phyloP scores from a whole-genome alignment of 768 basidiomycete genomes.

The Lactifluus subvellereus region DNA sequence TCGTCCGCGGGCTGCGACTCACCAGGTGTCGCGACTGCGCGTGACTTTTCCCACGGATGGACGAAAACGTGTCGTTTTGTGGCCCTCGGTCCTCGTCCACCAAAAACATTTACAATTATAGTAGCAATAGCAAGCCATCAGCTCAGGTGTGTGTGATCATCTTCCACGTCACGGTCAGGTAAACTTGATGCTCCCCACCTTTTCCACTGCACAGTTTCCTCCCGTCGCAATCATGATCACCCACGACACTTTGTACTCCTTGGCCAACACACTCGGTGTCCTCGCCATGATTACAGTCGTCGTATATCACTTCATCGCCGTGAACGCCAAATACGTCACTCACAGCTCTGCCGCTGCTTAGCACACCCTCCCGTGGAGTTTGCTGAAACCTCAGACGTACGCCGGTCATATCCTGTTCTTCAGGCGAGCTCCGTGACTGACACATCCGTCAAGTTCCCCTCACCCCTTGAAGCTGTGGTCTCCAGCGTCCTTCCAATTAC shows the following conservation, averaged over 20 bases:
- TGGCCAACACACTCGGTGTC: slow-evolving; percentile 78
- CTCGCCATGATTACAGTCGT: slow-evolving; percentile 86
- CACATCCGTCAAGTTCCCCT: neutral
- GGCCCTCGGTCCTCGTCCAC: neutral
- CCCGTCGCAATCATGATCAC: slow-evolving; percentile 54
- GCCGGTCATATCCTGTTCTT: neutral
- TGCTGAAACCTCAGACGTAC: neutral
- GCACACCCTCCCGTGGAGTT: too few relatives aligned
- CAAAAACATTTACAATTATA: neutral
- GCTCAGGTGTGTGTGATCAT: neutral
- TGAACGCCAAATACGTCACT: slow-evolving; percentile 57
- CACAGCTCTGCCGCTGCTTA: neutral
- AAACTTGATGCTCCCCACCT: neutral
- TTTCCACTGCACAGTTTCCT: neutral
- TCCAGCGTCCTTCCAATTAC: neutral
- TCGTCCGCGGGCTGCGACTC: too few relatives aligned
- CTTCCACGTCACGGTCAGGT: neutral
- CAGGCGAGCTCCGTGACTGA: neutral
- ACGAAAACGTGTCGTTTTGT: neutral
- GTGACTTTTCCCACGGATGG: neutral
- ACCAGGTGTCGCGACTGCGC: neutral
- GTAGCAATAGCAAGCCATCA: neutral
- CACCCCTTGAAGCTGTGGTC: neutral
- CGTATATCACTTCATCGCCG: slow-evolving; percentile 84
- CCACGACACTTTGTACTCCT: slow-evolving; percentile 70